phyloP scores from a whole-genome alignment of 2,329 filamentous ascomycete species.

The Parafenestella ontariensis region DNA sequence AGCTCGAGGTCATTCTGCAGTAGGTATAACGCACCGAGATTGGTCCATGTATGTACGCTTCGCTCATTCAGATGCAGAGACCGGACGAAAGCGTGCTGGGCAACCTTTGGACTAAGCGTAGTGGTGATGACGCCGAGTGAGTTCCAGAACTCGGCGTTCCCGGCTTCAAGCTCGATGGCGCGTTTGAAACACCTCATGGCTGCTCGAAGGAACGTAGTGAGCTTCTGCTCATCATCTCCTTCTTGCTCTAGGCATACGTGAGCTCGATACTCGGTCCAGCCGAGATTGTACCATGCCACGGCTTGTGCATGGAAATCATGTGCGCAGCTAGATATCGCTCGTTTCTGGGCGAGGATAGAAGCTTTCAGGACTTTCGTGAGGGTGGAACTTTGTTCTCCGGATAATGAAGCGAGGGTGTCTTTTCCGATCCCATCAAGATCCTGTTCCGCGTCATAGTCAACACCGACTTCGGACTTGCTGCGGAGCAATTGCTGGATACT shows the following conservation, averaged over 20 bases:
- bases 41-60: constrained; percentile 86
- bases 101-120: constrained; percentile 81
- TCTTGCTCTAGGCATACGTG: constrained; percentile 68
- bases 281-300: constrained; percentile 96
- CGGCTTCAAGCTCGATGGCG: constrained; percentile 92
- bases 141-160: constrained; percentile 97
- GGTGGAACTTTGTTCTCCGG: constrained; percentile 16
- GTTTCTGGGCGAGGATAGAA: constrained; percentile 84
- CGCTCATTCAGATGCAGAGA: constrained; percentile 92
- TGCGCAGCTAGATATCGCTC: constrained; percentile 75
- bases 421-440: constrained; percentile 72
- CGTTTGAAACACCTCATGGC: constrained; percentile 92
- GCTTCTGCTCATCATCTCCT: constrained; percentile 39
- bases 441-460: constrained; percentile 64
- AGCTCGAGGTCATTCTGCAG: constrained; percentile 82
- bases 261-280: constrained; percentile 88
- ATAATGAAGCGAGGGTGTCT: constrained; percentile 39
- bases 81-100: constrained; percentile 91
- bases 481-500: constrained; percentile 66
- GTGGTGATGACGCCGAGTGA: constrained; percentile 90
- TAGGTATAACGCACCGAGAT: constrained; percentile 85
- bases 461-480: constrained; percentile 55
- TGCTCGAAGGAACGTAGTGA: constrained; percentile 76
- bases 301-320: constrained; percentile 86
- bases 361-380: constrained; percentile 70